Evolutionary conservation across 2,329 filamentous ascomycete species (phyloP).

Genomic region (Rhynchosporium secalis): DNA sequence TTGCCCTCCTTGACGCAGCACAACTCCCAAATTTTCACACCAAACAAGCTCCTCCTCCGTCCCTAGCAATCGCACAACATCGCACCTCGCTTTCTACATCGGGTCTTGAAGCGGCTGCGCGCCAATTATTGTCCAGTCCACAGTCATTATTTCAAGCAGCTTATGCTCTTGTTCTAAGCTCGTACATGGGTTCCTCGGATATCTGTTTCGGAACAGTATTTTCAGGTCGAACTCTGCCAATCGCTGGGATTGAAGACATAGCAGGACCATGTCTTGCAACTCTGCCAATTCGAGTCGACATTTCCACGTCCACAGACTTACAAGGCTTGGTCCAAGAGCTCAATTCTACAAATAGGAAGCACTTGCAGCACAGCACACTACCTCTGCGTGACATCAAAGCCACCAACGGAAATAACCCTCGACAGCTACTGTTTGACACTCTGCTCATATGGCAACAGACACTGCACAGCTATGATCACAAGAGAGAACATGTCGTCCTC

Average conservation of each 20-base stretch:
- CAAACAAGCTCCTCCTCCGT: conserved; percentile 32
- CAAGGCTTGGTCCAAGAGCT: conserved; percentile 62
- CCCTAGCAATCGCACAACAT: conserved; percentile 36
- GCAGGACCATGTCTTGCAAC: conserved; percentile 80
- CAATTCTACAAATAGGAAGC: conserved; percentile 64
- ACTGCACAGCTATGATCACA: conserved; percentile 44
- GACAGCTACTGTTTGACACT: conserved; percentile 68
- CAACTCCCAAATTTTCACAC: conserved; percentile 60
- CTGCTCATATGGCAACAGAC: conserved; percentile 86
- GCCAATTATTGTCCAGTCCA: conserved; percentile 45
- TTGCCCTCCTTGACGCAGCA: conserved; percentile 56
- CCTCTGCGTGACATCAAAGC: conserved; percentile 70
- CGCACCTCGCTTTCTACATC: conserved; percentile 39
- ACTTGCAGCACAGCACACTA: conserved; percentile 63
- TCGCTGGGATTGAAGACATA: conserved; percentile 69
- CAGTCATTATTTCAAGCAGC: conserved; percentile 78
- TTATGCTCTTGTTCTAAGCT: conserved; percentile 63
- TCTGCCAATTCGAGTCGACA: conserved; percentile 68
- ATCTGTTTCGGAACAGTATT: conserved; percentile 76
- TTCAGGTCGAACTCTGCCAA: conserved; percentile 75
- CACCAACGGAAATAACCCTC: conserved; percentile 53
- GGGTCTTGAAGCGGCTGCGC: conserved; percentile 32
- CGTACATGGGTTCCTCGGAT: conserved; percentile 64
- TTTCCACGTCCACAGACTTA: conserved; percentile 52
- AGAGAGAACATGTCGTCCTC: conserved; percentile 49